phyloP scores from a whole-genome alignment of 345 rosid species.

The Atalantia buxifolia region DNA sequence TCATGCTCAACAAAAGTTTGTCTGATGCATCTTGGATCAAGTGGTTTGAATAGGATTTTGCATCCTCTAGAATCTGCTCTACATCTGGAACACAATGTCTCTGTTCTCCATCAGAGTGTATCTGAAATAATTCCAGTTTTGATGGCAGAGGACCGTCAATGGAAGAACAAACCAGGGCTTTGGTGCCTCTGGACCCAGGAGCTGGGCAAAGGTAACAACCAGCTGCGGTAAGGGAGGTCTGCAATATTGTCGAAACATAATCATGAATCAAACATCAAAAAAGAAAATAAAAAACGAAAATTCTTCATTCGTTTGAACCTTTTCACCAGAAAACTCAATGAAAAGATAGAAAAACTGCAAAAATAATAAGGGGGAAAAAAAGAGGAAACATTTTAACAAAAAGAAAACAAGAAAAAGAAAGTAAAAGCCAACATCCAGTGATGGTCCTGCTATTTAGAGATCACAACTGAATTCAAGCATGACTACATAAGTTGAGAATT shows the following conservation, averaged over 20 bases:
- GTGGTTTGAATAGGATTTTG: conserved; percentile 33
- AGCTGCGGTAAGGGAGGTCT: conserved; percentile 88
- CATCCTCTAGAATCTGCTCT: conserved; percentile 41
- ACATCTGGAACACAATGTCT: conserved; percentile 18
- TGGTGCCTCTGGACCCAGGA: conserved; percentile 80
- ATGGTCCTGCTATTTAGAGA: neutral
- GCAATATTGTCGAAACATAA: conserved; percentile 21
- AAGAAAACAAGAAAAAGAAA: neutral
- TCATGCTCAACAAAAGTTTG: conserved; percentile 41
- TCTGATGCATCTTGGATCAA: conserved; percentile 35
- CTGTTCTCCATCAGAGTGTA: conserved; percentile 23
- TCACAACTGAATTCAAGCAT: neutral
- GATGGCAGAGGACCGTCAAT: conserved; percentile 56
- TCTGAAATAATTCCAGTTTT: conserved; percentile 37
- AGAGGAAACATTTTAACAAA: neutral
- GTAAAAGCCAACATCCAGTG: neutral
- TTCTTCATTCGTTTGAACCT: neutral
- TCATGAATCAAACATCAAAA: neutral
- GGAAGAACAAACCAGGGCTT: conserved; percentile 75
- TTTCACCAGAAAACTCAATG: neutral
- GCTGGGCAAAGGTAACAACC: conserved; percentile 93
- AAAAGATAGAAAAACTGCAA: too few species aligned
- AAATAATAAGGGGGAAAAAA: neutral
- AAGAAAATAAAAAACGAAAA: neutral
- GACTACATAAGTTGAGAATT: neutral